Evolutionary conservation across 2,329 filamentous ascomycete species (phyloP).

Genomic region (Cercospora beticola): DNA sequence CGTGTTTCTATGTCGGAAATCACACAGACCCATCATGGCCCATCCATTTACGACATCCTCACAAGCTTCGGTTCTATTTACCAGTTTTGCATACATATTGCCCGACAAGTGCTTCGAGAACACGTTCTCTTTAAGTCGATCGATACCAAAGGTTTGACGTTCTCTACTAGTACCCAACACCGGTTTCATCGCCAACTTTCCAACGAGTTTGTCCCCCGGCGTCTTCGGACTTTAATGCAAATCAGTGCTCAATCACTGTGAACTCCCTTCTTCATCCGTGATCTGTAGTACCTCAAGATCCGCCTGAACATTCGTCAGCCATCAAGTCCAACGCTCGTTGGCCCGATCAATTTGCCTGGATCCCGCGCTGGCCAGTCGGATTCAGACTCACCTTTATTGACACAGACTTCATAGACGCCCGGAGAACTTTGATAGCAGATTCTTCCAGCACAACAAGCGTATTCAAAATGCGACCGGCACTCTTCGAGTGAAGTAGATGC

Average conservation of each 20-base stretch:
- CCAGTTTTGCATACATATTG: neutral
- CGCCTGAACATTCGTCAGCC: neutral
- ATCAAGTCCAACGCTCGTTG: neutral
- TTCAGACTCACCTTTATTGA: neutral
- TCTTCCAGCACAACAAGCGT: neutral
- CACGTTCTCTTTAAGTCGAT: neutral
- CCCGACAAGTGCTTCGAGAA: neutral
- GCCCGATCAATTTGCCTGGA: too few species aligned
- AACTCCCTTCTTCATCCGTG: too few species aligned
- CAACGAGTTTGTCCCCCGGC: too few species aligned
- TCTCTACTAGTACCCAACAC: too few species aligned
- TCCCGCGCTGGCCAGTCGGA: too few species aligned
- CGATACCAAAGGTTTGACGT: neutral
- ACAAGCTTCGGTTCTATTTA: neutral
- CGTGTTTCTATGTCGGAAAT: neutral
- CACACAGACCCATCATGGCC: neutral
- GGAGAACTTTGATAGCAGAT: neutral
- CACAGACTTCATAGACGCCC: neutral
- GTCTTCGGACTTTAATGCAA: too few species aligned
- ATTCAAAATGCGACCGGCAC: neutral
- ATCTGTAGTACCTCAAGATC: neutral
- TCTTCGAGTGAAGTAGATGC: neutral
- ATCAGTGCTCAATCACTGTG: too few species aligned
- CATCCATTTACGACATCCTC: neutral
- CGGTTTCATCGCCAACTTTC: too few species aligned